A percentile compares a stretch with the other conserved stretches of the same genome.
Evolutionary conservation across 768 basidiomycete genomes (phyloP).

Genomic region (Glaciozyma antarctica): DNA sequence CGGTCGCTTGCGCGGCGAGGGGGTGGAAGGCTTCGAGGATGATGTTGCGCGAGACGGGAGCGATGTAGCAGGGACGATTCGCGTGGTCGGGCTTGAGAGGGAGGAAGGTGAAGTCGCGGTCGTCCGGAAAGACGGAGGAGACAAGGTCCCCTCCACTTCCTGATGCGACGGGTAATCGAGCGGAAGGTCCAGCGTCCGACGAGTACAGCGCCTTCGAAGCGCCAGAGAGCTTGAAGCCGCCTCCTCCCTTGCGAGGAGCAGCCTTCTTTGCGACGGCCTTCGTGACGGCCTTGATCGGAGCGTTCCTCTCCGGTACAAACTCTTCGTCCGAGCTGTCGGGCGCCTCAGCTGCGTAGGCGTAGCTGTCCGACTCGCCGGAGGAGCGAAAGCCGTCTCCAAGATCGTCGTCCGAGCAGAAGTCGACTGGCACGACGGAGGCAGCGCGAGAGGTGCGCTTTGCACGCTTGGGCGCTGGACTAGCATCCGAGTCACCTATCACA

Average conservation of each 20-base stretch:
- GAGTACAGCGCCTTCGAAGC: background rate
- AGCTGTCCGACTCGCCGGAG: constrained; percentile 15
- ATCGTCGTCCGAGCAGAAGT: constrained; percentile 17
- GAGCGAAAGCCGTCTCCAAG: constrained; percentile 9
- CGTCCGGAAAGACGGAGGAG: constrained; percentile 13
- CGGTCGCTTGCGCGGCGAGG: constrained; percentile 95
- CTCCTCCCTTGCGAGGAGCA: constrained; percentile 1
- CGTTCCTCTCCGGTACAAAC: constrained; percentile 10
- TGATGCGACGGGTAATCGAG: constrained; percentile 5
- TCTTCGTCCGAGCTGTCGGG: constrained; percentile 9
- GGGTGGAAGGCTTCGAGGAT: constrained; percentile 97
- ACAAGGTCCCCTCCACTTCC: constrained; percentile 6
- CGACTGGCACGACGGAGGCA: background rate
- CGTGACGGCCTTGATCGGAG: background rate
- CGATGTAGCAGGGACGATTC: constrained; percentile 91
- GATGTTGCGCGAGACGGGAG: constrained; percentile 66
- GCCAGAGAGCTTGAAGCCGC: constrained; percentile 7
- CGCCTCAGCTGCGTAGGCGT: background rate
- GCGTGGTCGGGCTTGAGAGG: constrained; percentile 83
- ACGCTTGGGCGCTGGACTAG: background rate
- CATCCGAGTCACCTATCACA: background rate
- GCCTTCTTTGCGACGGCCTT: constrained; percentile 9
- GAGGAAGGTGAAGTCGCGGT: constrained; percentile 66
- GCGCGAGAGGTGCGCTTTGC: background rate
- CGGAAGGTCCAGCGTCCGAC: constrained; percentile 4